Conservation (phyloP, 305 asterid genomes). For the Solanum chacoense region DNA sequence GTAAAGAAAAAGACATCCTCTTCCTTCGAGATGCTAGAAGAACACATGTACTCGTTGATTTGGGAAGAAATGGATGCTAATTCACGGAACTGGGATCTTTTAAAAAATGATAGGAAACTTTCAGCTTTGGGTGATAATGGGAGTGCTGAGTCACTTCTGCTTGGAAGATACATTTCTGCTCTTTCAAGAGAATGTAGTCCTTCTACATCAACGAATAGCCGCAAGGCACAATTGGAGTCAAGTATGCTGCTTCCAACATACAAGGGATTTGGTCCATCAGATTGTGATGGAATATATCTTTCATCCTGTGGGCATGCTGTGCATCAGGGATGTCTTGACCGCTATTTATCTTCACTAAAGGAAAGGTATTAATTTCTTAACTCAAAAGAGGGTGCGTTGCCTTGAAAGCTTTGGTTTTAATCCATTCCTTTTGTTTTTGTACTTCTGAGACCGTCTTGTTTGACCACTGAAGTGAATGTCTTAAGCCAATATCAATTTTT, state of each 20-base stretch:
- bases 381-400: not conserved
- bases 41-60: constrained; percentile 43
- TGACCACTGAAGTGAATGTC: not conserved
- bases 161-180: constrained; percentile 73
- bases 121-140: constrained; percentile 17
- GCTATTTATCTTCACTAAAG: constrained; percentile 74
- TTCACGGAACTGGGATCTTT: constrained; percentile 15
- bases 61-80: constrained; percentile 30
- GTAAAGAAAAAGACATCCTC: constrained; percentile 20
- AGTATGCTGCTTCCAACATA: constrained; percentile 21
- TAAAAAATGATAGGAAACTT: constrained; percentile 12
- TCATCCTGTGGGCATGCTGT: constrained; percentile 99
- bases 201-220: constrained; percentile 39
- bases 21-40: constrained; percentile 51
- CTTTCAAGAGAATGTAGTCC: constrained; percentile 59
- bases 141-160: constrained; percentile 41
- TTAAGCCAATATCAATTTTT: not conserved
- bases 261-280: constrained; percentile 58
- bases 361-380: constrained; percentile 51
- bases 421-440: not conserved
- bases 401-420: not conserved
- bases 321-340: constrained; percentile 95
- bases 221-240: constrained; percentile 24
- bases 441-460: not conserved
- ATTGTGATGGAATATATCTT: constrained; percentile 71